These are phyloP conservation scores for Osmanthus fragrans DNA, from an alignment of 257 asterid genomes.

Conservation along the genomic window DNA sequence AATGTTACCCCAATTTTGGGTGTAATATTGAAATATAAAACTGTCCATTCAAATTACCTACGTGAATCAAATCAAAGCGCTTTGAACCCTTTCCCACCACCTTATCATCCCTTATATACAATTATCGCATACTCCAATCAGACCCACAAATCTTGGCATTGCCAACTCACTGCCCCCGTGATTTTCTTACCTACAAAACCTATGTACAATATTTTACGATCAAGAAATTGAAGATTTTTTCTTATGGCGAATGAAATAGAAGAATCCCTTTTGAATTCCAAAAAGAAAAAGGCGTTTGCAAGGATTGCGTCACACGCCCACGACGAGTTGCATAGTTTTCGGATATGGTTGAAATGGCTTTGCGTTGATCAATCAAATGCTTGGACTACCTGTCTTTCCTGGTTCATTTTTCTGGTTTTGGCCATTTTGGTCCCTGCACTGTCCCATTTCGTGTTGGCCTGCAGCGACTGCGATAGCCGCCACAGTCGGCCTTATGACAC, in stretches of 20 bases:
- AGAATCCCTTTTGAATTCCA: conserved; percentile 16
- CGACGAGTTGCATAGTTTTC: conserved; percentile 72
- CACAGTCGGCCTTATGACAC: conserved; percentile 76
- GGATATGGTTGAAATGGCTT: conserved; percentile 85
- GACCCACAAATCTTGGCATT: conserved; percentile 20
- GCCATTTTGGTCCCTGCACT: conserved; percentile 65
- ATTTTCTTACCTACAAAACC: not conserved
- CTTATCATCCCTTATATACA: not conserved
- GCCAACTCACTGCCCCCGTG: not conserved
- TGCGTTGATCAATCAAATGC: conserved; percentile 85
- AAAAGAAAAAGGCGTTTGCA: conserved; percentile 28
- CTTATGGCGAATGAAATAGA: conserved; percentile 48
- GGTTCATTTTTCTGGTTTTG: conserved; percentile 59
- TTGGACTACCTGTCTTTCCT: conserved; percentile 61
- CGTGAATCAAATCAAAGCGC: not conserved
- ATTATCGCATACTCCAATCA: conserved; percentile 4
- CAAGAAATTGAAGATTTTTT: not conserved
- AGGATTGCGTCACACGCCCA: conserved; percentile 63
- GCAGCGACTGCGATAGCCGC: conserved; percentile 66
- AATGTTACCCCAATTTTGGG: too few species aligned
- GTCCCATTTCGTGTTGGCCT: conserved; percentile 71
- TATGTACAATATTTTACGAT: not conserved
- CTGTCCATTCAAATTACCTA: too few species aligned
- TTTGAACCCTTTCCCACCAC: not conserved
- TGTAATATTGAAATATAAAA: too few species aligned